A percentile compares a stretch with the other conserved stretches of the same genome.
phyloP scores from a whole-genome alignment of 2,329 filamentous ascomycete species.

The Ophiostoma quercus region DNA sequence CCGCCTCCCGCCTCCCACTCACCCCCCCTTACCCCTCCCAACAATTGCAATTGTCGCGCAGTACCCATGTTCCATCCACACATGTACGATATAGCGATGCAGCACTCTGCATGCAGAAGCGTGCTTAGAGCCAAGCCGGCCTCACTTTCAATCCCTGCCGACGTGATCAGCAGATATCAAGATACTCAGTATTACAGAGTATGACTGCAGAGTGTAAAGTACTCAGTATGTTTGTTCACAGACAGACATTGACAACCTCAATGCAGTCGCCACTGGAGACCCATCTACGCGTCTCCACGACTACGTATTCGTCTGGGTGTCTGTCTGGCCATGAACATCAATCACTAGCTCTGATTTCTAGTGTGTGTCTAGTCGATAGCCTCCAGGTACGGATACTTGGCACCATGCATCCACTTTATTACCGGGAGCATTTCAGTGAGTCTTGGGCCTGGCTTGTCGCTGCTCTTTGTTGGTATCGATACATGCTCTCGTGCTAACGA shows the following conservation, averaged over 20 bases:
- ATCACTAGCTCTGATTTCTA: not conserved
- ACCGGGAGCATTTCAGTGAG: not conserved
- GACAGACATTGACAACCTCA: not conserved
- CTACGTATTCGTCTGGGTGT: slow-evolving; percentile 7
- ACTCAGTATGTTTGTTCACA: not conserved
- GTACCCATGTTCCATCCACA: slow-evolving; percentile 19
- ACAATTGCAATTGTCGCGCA: slow-evolving; percentile 11
- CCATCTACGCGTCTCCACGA: slow-evolving; percentile 16
- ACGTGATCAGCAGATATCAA: not conserved
- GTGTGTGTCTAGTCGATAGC: not conserved
- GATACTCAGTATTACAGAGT: not conserved
- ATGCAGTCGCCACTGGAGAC: slow-evolving; percentile 15
- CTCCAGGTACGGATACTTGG: slow-evolving; percentile 10
- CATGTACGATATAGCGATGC: not conserved
- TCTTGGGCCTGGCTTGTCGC: not conserved
- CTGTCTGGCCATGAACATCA: slow-evolving; percentile 1
- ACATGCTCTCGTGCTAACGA: slow-evolving; percentile 14
- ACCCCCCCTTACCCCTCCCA: not conserved
- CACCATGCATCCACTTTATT: slow-evolving; percentile 22
- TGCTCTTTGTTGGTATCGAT: slow-evolving; percentile 1
- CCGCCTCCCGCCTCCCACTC: not conserved
- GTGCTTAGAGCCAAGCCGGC: not conserved
- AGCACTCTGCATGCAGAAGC: not conserved
- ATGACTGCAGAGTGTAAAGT: not conserved
- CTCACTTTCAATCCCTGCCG: not conserved